These are phyloP conservation scores for Cornus controversa DNA, from an alignment of 148 eudicot genomes.

Conservation along the genomic window DNA sequence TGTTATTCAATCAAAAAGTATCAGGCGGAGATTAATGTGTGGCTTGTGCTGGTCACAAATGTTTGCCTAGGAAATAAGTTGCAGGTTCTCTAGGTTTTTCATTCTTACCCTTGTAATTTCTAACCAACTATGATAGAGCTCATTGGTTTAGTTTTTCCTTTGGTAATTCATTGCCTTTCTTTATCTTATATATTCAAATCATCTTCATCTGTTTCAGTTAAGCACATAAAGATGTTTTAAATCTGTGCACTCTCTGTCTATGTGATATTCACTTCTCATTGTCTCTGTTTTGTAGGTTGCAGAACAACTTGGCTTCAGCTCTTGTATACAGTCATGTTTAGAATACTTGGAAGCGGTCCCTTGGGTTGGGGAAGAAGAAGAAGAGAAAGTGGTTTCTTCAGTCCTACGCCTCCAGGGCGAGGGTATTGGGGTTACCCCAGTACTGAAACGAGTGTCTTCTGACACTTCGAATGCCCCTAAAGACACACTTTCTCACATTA, in stretches of 20 bases:
- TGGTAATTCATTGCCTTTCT: not conserved
- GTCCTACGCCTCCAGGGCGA: conserved; percentile 61
- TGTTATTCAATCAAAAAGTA: no score
- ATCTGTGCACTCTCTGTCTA: not conserved
- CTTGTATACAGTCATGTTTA: conserved; percentile 71
- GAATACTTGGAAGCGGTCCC: conserved; percentile 96
- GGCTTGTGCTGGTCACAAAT: not conserved
- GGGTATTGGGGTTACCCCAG: conserved; percentile 54
- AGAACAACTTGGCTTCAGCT: conserved; percentile 61
- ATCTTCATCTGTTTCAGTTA: not conserved
- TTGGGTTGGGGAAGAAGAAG: conserved; percentile 98
- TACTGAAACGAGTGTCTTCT: conserved; percentile 76
- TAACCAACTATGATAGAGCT: not conserved
- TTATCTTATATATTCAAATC: not conserved
- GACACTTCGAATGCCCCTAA: conserved; percentile 50
- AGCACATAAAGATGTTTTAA: not conserved
- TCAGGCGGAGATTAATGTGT: not conserved
- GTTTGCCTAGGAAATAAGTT: not conserved
- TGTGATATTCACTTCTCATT: not conserved
- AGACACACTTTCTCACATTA: conserved; percentile 72
- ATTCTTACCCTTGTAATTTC: no score
- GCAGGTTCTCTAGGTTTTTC: not conserved
- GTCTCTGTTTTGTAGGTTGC: conserved; percentile 56
- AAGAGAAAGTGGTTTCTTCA: conserved; percentile 82
- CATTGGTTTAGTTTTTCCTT: not conserved